Evolutionary conservation across 2,329 filamentous ascomycete species (phyloP).

Genomic region (Arachnomyces sp.): DNA sequence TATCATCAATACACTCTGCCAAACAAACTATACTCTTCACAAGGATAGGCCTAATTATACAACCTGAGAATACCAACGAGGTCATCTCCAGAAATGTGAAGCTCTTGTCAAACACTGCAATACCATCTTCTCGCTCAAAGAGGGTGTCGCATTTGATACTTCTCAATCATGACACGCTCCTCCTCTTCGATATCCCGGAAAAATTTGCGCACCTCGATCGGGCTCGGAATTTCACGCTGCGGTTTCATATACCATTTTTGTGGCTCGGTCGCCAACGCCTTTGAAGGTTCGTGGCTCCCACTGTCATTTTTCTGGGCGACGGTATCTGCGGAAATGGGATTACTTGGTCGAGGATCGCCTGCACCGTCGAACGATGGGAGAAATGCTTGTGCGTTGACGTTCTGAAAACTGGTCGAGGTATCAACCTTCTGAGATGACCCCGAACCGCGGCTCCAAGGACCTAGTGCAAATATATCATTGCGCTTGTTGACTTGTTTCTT

Average conservation of each 20-base stretch:
- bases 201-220: constrained; percentile 18
- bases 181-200: constrained; percentile 19
- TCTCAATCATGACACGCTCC: constrained; percentile 16
- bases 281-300: background rate
- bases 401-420: constrained; percentile 21
- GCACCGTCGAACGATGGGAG: constrained; percentile 24
- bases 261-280: background rate
- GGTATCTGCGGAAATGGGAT: constrained; percentile 4
- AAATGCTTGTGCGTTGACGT: constrained; percentile 23
- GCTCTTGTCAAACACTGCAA: constrained; percentile 17
- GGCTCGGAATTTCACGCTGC: constrained; percentile 11
- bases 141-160: constrained; percentile 13
- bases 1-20: too few relatives aligned
- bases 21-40: too few relatives aligned
- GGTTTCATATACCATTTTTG: constrained; percentile 10
- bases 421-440: constrained; percentile 19
- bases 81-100: too few relatives aligned
- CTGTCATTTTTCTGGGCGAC: background rate
- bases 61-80: too few relatives aligned
- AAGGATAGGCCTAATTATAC: too few relatives aligned
- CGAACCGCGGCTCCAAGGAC: too few relatives aligned
- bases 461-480: too few relatives aligned
- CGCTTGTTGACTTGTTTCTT: too few relatives aligned
- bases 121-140: constrained; percentile 20
- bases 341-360: constrained; percentile 10